phyloP scores from a whole-genome alignment of 2,329 filamentous ascomycete species.

The Didymellaceae sp. region DNA sequence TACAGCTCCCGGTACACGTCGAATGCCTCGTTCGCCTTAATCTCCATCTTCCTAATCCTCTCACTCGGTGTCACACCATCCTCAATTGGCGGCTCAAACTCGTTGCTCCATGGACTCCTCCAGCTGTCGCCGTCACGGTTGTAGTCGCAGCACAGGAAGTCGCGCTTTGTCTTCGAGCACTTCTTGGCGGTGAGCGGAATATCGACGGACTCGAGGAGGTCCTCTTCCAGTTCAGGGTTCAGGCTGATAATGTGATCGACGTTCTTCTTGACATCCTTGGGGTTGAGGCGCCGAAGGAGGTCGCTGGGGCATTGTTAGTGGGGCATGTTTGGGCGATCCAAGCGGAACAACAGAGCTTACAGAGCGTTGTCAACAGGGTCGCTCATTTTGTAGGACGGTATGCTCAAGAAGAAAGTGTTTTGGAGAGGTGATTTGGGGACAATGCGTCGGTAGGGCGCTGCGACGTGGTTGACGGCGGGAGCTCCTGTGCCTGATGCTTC shows the following conservation, averaged over 20 bases:
- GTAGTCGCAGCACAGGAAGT: constrained; percentile 99
- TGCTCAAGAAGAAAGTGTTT: constrained; percentile 18
- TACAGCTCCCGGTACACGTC: constrained; percentile 92
- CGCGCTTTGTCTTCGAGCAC: constrained; percentile 86
- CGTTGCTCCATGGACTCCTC: constrained; percentile 98
- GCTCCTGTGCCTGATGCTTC: constrained; percentile 31
- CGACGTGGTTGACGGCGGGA: constrained; percentile 13
- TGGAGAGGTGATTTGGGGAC: constrained; percentile 19
- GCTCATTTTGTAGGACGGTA: constrained; percentile 35
- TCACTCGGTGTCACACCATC: constrained; percentile 91
- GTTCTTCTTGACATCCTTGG: constrained; percentile 87
- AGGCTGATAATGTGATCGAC: constrained; percentile 88
- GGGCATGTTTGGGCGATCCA: constrained; percentile 1
- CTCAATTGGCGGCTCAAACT: constrained; percentile 88
- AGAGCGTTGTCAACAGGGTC: constrained; percentile 70
- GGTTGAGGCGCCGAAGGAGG: constrained; percentile 96
- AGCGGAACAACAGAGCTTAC: constrained; percentile 52
- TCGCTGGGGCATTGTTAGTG: constrained; percentile 66
- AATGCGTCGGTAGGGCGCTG: constrained; percentile 17
- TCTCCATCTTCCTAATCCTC: constrained; percentile 89
- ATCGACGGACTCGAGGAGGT: constrained; percentile 96
- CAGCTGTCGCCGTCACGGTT: constrained; percentile 98
- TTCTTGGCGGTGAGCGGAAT: constrained; percentile 87
- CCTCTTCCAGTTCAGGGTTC: constrained; percentile 91
- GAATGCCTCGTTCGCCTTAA: constrained; percentile 93